Base-by-base conservation (phyloP, 768 basidiomycete species). In the Suillus spraguei region DNA sequence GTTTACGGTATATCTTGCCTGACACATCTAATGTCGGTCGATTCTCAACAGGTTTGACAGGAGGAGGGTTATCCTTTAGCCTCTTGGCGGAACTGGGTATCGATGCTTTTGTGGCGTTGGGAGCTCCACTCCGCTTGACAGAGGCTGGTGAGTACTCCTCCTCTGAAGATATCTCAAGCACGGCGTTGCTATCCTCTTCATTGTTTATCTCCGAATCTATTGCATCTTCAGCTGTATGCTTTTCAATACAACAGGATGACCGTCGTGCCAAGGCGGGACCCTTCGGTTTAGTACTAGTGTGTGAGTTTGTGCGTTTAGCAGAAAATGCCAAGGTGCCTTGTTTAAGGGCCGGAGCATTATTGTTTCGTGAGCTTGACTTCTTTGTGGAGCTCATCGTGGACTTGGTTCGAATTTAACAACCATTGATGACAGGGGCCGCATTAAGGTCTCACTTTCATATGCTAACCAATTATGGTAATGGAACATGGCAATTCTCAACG, bases 1-100 rank as follows among this genome's bases (percentile, higher is more conserved):
- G 75, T 59, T 79, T 78, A n/a, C 74, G 77, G 79, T 86, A 93
- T 59, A 74, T 80, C 60, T 83, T 85, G 24, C 80, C 79, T 53
- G 85, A 73, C 41, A 85, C 72, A 47, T 82, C 79, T 8, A 81
- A 75, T 22, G 36, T 67, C 56, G 69, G 67, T 47, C 64, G 67
- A 61, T 68, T 60, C 14, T 59, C 63, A 28, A 13, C 64, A 20
- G 52, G 44, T 39, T 35, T 33, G 17, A 41, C 17, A n/a, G 44
- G 55, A 28, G 62, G 22, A 1, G 56, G 47, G 14, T 60, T 61
- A 61, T 69, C 53, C 56, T 47, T 68, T 39, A 55, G 58, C 58
- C 2, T 56, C 33, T 55, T 61, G n/a, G 35, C 38, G 1, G 53
- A 2, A 39, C 22, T 42, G 49, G 63, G 42, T 36, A 64, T 66